Evolutionary conservation across 2,329 filamentous ascomycete genomes (phyloP).

Genomic region (Periconia sp.): DNA sequence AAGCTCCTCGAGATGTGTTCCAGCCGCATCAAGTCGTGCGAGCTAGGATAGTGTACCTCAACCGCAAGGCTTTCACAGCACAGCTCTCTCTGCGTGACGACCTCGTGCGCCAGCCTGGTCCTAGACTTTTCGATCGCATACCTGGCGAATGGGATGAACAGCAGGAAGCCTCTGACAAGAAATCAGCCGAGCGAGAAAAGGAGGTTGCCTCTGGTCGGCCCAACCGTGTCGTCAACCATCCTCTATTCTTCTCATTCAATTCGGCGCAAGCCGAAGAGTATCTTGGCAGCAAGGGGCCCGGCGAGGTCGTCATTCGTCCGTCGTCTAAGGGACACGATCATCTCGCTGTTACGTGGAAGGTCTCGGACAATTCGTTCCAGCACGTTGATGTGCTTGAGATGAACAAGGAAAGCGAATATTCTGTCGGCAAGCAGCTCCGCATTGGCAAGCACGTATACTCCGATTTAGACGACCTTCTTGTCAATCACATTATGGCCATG

Average conservation of each 20-base stretch:
- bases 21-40: slow-evolving; percentile 82
- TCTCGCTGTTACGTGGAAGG: slow-evolving; percentile 96
- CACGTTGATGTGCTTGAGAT: slow-evolving; percentile 97
- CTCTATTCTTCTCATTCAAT: slow-evolving; percentile 93
- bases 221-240: slow-evolving; percentile 96
- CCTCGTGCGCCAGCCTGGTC: slow-evolving; percentile 70
- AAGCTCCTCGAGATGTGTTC: slow-evolving; percentile 68
- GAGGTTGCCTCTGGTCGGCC: slow-evolving; percentile 84
- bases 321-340: slow-evolving; percentile 96
- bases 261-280: slow-evolving; percentile 91
- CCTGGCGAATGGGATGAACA: slow-evolving; percentile 86
- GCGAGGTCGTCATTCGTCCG: slow-evolving; percentile 93
- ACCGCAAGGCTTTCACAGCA: slow-evolving; percentile 82
- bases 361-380: slow-evolving; percentile 93
- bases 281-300: slow-evolving; percentile 81
- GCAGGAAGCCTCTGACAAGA: slow-evolving; percentile 78
- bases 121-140: slow-evolving; percentile 65
- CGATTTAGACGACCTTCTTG: slow-evolving; percentile 96
- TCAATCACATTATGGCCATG: slow-evolving; percentile 97
- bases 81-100: slow-evolving; percentile 87
- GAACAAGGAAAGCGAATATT: slow-evolving; percentile 96
- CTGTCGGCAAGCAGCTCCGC: slow-evolving; percentile 82
- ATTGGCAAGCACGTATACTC: slow-evolving; percentile 92
- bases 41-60: slow-evolving; percentile 85
- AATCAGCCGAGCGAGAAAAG: slow-evolving; percentile 81